A percentile compares a stretch with the other conserved stretches of the same genome.
phyloP scores from a whole-genome alignment of 164 flowering plant species.

The Chloranthus sessilifolius region DNA sequence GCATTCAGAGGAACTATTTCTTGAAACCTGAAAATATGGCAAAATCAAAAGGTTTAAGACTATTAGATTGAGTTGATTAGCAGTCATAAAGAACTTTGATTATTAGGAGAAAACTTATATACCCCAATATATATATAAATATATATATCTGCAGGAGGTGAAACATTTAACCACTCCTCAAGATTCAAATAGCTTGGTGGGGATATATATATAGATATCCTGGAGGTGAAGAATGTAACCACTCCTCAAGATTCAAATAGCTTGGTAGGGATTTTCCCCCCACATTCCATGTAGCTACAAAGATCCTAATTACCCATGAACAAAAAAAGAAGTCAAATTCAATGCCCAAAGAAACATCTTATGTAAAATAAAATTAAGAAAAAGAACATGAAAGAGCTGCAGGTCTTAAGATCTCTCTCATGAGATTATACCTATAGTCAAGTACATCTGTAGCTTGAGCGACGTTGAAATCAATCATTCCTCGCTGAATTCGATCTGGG shows the following conservation, averaged over 20 bases:
- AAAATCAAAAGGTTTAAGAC: not conserved
- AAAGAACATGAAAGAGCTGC: no score
- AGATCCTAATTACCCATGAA: slow-evolving; percentile 51
- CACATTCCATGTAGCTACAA: slow-evolving; percentile 99
- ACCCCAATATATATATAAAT: slow-evolving; percentile 99
- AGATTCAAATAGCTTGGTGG: slow-evolving; percentile 77
- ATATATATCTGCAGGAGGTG: slow-evolving; percentile 96
- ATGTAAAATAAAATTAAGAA: slow-evolving; percentile 1
- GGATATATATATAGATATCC: no score
- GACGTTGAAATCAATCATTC: slow-evolving; percentile 62
- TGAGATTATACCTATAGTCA: slow-evolving; percentile 52
- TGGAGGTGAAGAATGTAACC: no score
- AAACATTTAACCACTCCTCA: slow-evolving; percentile 95
- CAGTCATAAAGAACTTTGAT: not conserved
- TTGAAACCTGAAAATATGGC: slow-evolving; percentile 60
- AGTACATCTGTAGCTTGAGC: slow-evolving; percentile 69
- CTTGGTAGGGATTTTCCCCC: slow-evolving; percentile 99
- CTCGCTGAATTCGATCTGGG: slow-evolving; percentile 50
- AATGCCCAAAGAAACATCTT: slow-evolving; percentile 6
- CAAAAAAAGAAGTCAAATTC: no score
- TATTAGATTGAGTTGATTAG: not conserved
- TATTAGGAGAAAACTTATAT: slow-evolving; percentile 9
- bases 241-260: no score
- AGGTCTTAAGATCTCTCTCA: no score
- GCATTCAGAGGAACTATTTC: slow-evolving; percentile 97